phyloP scores from a whole-genome alignment of 2,329 filamentous ascomycete genomes.

The Alternaria sp. region DNA sequence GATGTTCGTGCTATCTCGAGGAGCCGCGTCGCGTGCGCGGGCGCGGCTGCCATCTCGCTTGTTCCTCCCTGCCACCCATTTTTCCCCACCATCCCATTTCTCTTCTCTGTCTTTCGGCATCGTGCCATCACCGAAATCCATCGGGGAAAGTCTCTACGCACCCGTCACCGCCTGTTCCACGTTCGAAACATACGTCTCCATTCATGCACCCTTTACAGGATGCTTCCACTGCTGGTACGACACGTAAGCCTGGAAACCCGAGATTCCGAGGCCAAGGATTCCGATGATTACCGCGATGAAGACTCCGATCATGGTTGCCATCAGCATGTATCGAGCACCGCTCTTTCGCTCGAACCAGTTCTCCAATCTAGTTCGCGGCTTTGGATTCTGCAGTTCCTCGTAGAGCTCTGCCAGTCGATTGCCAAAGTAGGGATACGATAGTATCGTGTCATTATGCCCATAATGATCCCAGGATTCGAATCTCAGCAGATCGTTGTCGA shows the following conservation, averaged over 20 bases:
- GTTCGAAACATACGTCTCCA: background rate
- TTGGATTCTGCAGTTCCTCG: no score
- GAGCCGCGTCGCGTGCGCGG: background rate
- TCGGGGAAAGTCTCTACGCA: background rate
- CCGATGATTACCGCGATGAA: slow-evolving; percentile 37
- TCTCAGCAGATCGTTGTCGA: slow-evolving; percentile 7
- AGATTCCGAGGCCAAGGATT: slow-evolving; percentile 29
- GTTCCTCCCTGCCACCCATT: background rate
- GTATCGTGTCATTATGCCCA: slow-evolving; percentile 20
- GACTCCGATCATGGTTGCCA: slow-evolving; percentile 41
- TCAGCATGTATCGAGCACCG: slow-evolving; percentile 32
- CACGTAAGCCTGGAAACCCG: slow-evolving; percentile 41
- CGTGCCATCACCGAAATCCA: background rate
- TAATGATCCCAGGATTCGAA: slow-evolving; percentile 9
- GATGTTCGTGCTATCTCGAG: background rate
- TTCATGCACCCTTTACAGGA: slow-evolving; percentile 15
- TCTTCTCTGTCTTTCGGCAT: background rate
- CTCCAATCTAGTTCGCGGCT: no score
- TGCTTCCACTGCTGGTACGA: slow-evolving; percentile 44
- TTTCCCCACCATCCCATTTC: background rate
- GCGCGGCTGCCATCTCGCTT: background rate
- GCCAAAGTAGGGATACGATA: slow-evolving; percentile 35
- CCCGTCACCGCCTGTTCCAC: background rate
- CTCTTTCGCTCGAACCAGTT: no score
- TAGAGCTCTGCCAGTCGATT: slow-evolving; percentile 15